A percentile compares a stretch with the other conserved stretches of the same genome.
Evolutionary conservation across 1,284 basidiomycete species (phyloP).

Genomic region (Farysia itapuensis): DNA sequence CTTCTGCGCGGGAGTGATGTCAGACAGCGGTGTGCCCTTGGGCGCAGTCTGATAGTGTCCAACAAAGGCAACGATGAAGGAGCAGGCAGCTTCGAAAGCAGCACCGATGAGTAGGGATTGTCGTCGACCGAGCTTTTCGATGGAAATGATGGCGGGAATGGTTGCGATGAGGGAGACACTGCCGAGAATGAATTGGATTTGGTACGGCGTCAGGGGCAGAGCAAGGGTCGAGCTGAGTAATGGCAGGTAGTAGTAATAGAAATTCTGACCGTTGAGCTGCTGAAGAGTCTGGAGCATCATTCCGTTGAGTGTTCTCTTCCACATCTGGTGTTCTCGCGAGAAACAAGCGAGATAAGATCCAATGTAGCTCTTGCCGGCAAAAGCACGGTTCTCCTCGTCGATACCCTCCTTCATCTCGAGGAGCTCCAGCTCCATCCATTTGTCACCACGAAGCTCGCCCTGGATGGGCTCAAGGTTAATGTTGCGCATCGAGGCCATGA

Average conservation of each 20-base stretch:
- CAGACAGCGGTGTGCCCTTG: constrained; percentile 62
- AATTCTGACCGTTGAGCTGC: constrained; percentile 72
- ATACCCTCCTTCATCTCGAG: constrained; percentile 73
- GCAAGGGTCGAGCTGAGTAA: constrained; percentile 78
- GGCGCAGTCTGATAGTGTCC: constrained; percentile 64
- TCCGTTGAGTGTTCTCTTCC: constrained; percentile 76
- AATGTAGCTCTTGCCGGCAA: constrained; percentile 73
- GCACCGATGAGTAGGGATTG: constrained; percentile 62
- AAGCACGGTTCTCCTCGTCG: constrained; percentile 58
- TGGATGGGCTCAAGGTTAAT: constrained; percentile 69
- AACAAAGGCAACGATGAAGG: constrained; percentile 63
- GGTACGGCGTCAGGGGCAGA: constrained; percentile 70
- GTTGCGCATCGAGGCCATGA: constrained; percentile 66
- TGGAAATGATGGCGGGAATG: constrained; percentile 35
- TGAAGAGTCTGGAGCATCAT: constrained; percentile 71
- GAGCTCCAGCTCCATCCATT: constrained; percentile 63
- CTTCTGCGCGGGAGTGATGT: constrained; percentile 39
- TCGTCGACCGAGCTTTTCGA: constrained; percentile 62
- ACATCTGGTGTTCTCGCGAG: constrained; percentile 67
- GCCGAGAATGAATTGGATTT: constrained; percentile 61
- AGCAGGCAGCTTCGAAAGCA: constrained; percentile 59
- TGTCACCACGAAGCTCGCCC: constrained; percentile 68
- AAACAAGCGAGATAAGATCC: constrained; percentile 70
- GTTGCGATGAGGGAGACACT: constrained; percentile 58
- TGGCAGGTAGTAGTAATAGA: constrained; percentile 74